Evolutionary conservation across 148 eudicot species (phyloP), one percentile per base, ranked within the genome.

Genomic region (Polygonum maritimum): DNA sequence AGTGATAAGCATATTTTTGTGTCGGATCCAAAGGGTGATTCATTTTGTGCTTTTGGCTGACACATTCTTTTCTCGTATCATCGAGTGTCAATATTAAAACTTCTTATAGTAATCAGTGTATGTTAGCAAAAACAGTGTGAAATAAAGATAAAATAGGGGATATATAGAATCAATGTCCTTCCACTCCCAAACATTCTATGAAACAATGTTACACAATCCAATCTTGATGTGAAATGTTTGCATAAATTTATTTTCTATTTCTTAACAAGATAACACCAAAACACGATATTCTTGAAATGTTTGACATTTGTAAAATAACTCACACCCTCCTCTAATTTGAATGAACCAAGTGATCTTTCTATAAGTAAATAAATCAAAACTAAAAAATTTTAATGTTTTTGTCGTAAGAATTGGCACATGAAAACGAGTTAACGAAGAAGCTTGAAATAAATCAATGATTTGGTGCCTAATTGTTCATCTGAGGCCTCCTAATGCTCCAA

Each of bases 401-500:
- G 21, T 1, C 0, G 21, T 16, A 54, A 54, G 21, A 54, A 54
- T 16, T 54, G 2, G 22, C 22, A n/a, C 22, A n/a, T 16, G 19
- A 54, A 54, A 54, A 54, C n/a, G 58, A 9, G 3, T 54, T 1
- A 54, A 54, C 2, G 15, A 3, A 48, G 49, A 48, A 48, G 7
- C 49, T 15, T 48, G 15, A 49, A 49, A 1, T 5, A 49, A n/a
- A 15, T 16, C 55, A 19, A 19, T 10, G 7, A 19, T 19, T 19
- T 19, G 33, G 13, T 7, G 63, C 6, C 69, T 81, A 81, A 60
- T 79, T 41, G 19, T 86, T 79, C 86, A 85, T 85, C 76, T 74
- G 33, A 73, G 96, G 89, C 3, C 18, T 86, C 15, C 41, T 81
- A 94, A 93, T 89, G 57, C 86, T 87, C 96, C 96, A 93, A 0